These are phyloP conservation scores for Plasmodium blacklocki DNA, from an alignment of 169 alveolate genomes.

Conservation along the genomic window DNA sequence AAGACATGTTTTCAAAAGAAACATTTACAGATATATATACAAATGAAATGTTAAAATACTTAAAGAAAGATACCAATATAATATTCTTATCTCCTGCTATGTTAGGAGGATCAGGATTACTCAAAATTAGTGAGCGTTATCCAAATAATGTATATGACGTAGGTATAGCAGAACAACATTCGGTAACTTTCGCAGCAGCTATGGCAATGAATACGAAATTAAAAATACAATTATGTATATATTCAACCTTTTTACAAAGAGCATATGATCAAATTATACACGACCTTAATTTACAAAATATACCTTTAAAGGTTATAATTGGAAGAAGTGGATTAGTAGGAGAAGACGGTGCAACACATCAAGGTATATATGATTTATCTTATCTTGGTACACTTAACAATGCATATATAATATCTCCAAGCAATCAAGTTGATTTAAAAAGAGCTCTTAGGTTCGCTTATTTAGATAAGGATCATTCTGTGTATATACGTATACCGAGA, in stretches of 20 bases:
- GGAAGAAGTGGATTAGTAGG: slow-evolving; percentile 91
- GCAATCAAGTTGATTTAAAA: slow-evolving; percentile 83
- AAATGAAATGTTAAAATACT: slow-evolving; percentile 78
- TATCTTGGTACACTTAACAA: slow-evolving; percentile 86
- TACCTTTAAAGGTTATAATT: slow-evolving; percentile 85
- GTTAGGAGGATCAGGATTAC: slow-evolving; percentile 91
- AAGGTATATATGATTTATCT: slow-evolving; percentile 89
- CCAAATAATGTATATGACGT: slow-evolving; percentile 90
- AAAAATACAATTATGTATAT: slow-evolving; percentile 87
- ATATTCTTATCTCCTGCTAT: slow-evolving; percentile 89
- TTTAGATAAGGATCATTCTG: slow-evolving; percentile 14
- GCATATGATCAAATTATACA: slow-evolving; percentile 90
- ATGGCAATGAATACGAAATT: slow-evolving; percentile 85
- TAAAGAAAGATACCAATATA: slow-evolving; percentile 80
- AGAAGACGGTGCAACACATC: slow-evolving; percentile 92
- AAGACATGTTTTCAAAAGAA: slow-evolving; percentile 27
- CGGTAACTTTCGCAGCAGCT: slow-evolving; percentile 91
- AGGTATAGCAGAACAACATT: slow-evolving; percentile 94
- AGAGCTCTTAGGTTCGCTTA: slow-evolving; percentile 16
- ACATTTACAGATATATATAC: slow-evolving; percentile 84
- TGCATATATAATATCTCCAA: slow-evolving; percentile 86
- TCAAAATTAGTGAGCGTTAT: slow-evolving; percentile 77
- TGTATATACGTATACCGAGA: slow-evolving; percentile 45
- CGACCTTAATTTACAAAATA: slow-evolving; percentile 86
- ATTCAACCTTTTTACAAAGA: slow-evolving; percentile 91